Evolutionary conservation across 31 red algal genomes (phyloP).

Genomic region (Odonthalia washingtoniensis): DNA sequence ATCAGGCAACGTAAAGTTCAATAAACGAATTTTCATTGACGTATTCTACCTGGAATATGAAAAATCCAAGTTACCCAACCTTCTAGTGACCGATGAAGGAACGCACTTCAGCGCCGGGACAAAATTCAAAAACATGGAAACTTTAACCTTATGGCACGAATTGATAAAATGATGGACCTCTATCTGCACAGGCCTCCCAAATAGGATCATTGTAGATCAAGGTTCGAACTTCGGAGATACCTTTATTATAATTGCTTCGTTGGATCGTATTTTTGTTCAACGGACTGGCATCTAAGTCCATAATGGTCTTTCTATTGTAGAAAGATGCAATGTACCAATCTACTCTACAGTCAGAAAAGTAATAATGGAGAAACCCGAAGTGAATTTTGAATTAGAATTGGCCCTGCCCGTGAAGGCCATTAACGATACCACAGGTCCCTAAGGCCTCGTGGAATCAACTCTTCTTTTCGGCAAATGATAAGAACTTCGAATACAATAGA

Average conservation of each 20-base stretch:
- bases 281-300: no score
- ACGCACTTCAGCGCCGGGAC: not conserved
- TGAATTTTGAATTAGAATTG: not conserved
- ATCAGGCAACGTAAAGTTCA: constrained; percentile 9
- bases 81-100: constrained; percentile 9
- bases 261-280: not conserved
- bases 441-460: not conserved
- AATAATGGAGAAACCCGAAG: not conserved
- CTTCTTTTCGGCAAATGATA: not conserved
- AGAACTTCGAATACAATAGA: not conserved
- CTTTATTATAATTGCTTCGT: not conserved
- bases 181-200: not conserved
- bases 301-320: no score
- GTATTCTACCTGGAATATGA: constrained; percentile 33
- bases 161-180: constrained; percentile 3
- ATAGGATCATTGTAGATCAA: no score
- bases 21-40: constrained; percentile 33
- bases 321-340: no score
- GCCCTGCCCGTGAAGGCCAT: not conserved
- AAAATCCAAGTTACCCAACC: not conserved
- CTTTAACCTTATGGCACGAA: not conserved
- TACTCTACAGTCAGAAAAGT: not conserved
- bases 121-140: not conserved
- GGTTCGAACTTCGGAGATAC: not conserved
- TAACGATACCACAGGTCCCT: not conserved